phyloP scores from a whole-genome alignment of 2,329 filamentous ascomycete species.

The Colletotrichum navitas region DNA sequence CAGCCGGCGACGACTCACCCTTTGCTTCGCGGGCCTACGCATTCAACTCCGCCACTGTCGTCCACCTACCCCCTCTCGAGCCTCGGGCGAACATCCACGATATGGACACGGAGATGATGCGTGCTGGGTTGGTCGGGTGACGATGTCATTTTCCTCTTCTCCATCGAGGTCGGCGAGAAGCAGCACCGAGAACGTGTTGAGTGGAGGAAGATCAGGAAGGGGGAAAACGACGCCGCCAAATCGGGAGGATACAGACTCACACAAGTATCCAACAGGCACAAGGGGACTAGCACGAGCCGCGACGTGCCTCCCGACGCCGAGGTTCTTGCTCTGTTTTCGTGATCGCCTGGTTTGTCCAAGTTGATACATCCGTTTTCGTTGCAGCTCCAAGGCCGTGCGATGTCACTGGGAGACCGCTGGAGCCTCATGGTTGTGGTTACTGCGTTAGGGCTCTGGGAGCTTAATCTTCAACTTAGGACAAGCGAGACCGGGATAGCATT shows the following conservation, averaged over 20 bases:
- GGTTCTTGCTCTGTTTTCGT: background rate
- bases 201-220: background rate
- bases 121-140: too few relatives aligned
- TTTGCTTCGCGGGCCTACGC: too few relatives aligned
- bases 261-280: background rate
- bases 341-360: background rate
- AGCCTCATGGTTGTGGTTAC: background rate
- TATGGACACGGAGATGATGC: too few relatives aligned
- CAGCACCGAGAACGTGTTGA: background rate
- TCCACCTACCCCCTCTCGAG: too few relatives aligned
- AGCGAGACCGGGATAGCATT: background rate
- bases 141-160: too few relatives aligned
- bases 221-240: background rate
- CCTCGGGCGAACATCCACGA: too few relatives aligned
- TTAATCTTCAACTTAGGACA: background rate
- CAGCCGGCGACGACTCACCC: too few relatives aligned
- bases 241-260: background rate
- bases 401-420: background rate
- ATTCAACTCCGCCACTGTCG: too few relatives aligned
- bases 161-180: too few relatives aligned
- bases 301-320: background rate
- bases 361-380: background rate
- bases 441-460: background rate
- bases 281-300: background rate
- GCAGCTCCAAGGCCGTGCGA: background rate